Base-by-base conservation (phyloP, 1,139 yeast species). In the Saccharomyces hybrid region DNA sequence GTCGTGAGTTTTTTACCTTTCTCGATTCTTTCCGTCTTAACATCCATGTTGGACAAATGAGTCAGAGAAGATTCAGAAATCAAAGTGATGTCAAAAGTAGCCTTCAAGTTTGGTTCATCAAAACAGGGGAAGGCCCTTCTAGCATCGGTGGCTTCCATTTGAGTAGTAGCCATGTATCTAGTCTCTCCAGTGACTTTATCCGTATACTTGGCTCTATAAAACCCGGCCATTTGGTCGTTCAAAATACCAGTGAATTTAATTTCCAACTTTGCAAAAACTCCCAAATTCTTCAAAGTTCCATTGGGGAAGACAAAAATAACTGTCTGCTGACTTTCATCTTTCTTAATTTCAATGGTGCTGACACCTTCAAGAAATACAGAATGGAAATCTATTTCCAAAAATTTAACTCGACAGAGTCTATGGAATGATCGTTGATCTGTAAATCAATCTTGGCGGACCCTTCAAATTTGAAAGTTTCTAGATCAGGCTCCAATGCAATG, bases 121-220 rank as follows among this genome's bases (percentile, higher is more conserved):
- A 85, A 83, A 69, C 93, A 88, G 21, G 97, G 96, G 76, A 89
- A 88, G 3, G 96, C 96, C 62, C 91, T 79, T 65, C 97, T 81
- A 60, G 96, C 91, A 68, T 88, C 96, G 14, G 95, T 86, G 28
- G 96, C 85, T 72, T 89, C 96, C 76, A 89, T 86, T 72, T 89
- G 96, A 8, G 97, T 88, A 47, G 95, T 83, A 34, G 88, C 83
- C 78, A 88, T 79, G 62, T 79, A 79, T 62, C 82, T 80, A 34
- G 79, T 79, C 53, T 76, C 75, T n/a, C 87, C 89, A 21, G 76
- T 71, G 4, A 16, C 24, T 32, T 54, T 47, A 59, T 81, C 78
- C 60, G 74, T 72, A 70, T 88, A 88, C 49, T 80, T 73, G 4
- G 96, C 86, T 63, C 88, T 78, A 74, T 89, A 89, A 73, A 89